phyloP scores from a whole-genome alignment of 768 basidiomycete genomes.

The Roridomyces roridus region DNA sequence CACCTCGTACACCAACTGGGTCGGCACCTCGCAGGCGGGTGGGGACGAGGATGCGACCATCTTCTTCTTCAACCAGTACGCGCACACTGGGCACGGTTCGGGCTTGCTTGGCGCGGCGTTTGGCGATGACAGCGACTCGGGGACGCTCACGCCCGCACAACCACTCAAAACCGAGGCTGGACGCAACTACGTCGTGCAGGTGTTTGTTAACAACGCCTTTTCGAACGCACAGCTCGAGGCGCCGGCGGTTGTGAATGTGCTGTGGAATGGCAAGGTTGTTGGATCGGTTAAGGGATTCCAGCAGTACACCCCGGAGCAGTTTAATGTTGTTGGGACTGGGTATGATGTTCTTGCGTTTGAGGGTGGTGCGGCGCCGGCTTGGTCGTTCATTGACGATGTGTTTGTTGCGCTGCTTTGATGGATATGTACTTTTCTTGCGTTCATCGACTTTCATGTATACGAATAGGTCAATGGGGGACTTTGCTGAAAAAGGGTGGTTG shows the following conservation, averaged over 20 bases:
- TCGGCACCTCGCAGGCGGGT: conserved; percentile 40
- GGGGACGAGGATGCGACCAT: conserved; percentile 50
- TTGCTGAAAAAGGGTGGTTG: no score
- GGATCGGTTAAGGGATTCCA: conserved; percentile 41
- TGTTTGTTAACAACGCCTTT: conserved; percentile 50
- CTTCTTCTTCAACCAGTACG: conserved; percentile 48
- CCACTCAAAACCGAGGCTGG: conserved; percentile 43
- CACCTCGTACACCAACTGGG: conserved; percentile 43
- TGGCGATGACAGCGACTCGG: conserved; percentile 41
- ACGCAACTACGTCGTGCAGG: conserved; percentile 44
- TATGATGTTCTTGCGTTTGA: conserved; percentile 45
- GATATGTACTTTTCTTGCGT: no score
- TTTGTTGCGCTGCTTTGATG: conserved; percentile 12
- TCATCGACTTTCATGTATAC: background rate
- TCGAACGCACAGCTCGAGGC: conserved; percentile 38
- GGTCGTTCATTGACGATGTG: conserved; percentile 56
- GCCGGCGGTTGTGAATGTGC: conserved; percentile 43
- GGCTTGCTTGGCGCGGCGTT: conserved; percentile 53
- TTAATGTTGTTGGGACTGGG: conserved; percentile 41
- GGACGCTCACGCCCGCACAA: conserved; percentile 41
- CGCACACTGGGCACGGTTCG: conserved; percentile 45
- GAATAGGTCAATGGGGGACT: background rate
- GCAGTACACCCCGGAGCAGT: conserved; percentile 44
- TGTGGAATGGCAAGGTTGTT: conserved; percentile 49
- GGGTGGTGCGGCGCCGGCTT: conserved; percentile 53